These are phyloP conservation scores for Aspergillus sp. DNA, from an alignment of 2,329 filamentous ascomycete genomes.

Conservation along the genomic window DNA sequence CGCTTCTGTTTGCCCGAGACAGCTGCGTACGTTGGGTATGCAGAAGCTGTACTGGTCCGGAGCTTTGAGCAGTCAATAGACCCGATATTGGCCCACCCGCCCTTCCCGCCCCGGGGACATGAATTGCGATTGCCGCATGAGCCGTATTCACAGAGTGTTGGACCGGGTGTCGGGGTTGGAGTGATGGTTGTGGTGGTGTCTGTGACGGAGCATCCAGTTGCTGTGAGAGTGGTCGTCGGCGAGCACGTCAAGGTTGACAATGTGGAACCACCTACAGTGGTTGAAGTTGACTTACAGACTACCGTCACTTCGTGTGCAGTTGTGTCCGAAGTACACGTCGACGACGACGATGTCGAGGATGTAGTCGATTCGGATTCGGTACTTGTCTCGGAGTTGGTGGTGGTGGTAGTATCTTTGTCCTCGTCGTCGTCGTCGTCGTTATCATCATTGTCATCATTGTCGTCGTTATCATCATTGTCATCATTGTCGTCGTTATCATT, in stretches of 20 bases:
- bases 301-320: slow-evolving; percentile 3
- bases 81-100: too few relatives aligned
- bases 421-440: background rate
- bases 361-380: background rate
- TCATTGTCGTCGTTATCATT: background rate
- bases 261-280: background rate
- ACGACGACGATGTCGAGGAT: background rate
- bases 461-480: background rate
- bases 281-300: background rate
- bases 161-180: background rate
- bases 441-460: background rate
- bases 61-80: too few relatives aligned
- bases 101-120: too few relatives aligned
- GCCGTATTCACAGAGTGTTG: too few relatives aligned
- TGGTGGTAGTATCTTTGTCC: background rate
- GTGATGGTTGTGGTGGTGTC: slow-evolving; percentile 3
- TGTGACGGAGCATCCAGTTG: slow-evolving; percentile 8
- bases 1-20: too few relatives aligned
- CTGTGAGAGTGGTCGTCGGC: slow-evolving; percentile 1
- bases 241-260: background rate
- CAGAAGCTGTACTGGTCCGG: too few relatives aligned
- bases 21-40: too few relatives aligned
- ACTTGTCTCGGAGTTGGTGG: background rate
- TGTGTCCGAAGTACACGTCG: background rate
- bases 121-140: too few relatives aligned